Conservation (phyloP, 1,284 basidiomycete genomes). For the Violaceomyces palustris region DNA sequence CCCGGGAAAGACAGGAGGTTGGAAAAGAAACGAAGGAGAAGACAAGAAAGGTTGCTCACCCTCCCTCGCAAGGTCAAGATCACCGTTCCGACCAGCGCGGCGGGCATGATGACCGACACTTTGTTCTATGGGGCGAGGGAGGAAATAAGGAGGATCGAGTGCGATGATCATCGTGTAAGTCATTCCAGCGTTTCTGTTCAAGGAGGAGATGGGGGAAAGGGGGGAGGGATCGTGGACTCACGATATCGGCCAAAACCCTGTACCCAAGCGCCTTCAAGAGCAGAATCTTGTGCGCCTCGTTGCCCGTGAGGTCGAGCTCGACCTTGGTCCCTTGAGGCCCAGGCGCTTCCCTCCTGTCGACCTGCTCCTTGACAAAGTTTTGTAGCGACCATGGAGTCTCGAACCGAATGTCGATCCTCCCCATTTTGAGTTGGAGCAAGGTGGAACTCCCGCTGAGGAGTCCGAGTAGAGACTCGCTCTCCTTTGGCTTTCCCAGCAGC, state of each 20-base stretch:
- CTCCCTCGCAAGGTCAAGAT: constrained; percentile 53
- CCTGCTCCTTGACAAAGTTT: constrained; percentile 48
- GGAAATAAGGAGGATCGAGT: too few relatives aligned
- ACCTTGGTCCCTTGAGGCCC: constrained; percentile 16
- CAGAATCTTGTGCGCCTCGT: constrained; percentile 37
- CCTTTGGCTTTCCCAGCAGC: constrained; percentile 54
- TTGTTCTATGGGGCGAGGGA: too few relatives aligned
- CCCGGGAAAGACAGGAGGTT: background rate
- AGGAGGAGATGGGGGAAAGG: too few relatives aligned
- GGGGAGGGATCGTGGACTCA: too few relatives aligned
- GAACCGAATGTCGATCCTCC: constrained; percentile 54
- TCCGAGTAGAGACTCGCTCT: constrained; percentile 52
- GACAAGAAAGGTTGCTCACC: too few relatives aligned
- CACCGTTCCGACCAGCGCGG: constrained; percentile 52
- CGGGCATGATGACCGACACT: constrained; percentile 53
- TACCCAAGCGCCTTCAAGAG: constrained; percentile 53
- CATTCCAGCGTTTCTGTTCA: too few relatives aligned
- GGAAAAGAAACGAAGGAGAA: background rate
- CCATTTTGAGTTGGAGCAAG: constrained; percentile 52
- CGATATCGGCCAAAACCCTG: constrained; percentile 52
- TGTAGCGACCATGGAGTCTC: constrained; percentile 53
- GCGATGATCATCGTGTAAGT: too few relatives aligned
- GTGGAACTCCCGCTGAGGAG: constrained; percentile 48
- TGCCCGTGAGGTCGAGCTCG: constrained; percentile 29
- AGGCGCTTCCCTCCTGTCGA: constrained; percentile 25